Evolutionary conservation across 1,284 basidiomycete species (phyloP).

Genomic region (Phellopilus nigrolimitatus): DNA sequence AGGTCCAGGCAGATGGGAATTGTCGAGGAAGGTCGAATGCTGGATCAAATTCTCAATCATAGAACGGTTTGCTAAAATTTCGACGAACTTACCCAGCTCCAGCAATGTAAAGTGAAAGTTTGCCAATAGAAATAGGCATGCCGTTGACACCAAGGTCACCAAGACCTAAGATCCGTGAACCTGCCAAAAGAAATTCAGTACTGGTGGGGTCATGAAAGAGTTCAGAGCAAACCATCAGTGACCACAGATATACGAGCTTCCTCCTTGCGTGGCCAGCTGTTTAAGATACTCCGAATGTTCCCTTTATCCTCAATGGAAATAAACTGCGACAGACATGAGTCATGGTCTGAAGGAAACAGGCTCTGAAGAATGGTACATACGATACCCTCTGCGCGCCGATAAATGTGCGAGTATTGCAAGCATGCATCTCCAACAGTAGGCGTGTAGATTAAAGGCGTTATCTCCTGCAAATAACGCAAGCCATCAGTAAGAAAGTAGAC

Average conservation of each 20-base stretch:
- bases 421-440: constrained; percentile 91
- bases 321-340: constrained; percentile 42
- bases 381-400: constrained; percentile 73
- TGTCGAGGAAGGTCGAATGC: constrained; percentile 80
- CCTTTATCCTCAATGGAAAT: constrained; percentile 87
- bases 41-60: constrained; percentile 29
- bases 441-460: constrained; percentile 88
- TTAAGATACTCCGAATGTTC: constrained; percentile 64
- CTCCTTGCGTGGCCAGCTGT: constrained; percentile 71
- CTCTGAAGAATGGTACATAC: constrained; percentile 37
- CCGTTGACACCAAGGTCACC: constrained; percentile 86
- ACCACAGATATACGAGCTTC: constrained; percentile 83
- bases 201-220: too few relatives aligned
- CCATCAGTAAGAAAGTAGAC: background rate
- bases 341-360: constrained; percentile 26
- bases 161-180: constrained; percentile 87
- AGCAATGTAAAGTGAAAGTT: constrained; percentile 88
- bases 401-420: constrained; percentile 79
- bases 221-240: constrained; percentile 67
- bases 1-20: constrained; percentile 85
- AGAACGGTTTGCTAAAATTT: background rate
- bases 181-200: constrained; percentile 30
- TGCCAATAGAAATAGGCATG: constrained; percentile 94
- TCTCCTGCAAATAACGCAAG: constrained; percentile 38
- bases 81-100: constrained; percentile 62